These are phyloP conservation scores for Hymenoscyphus occultus DNA, from an alignment of 2,329 filamentous ascomycete species.

Conservation along the genomic window DNA sequence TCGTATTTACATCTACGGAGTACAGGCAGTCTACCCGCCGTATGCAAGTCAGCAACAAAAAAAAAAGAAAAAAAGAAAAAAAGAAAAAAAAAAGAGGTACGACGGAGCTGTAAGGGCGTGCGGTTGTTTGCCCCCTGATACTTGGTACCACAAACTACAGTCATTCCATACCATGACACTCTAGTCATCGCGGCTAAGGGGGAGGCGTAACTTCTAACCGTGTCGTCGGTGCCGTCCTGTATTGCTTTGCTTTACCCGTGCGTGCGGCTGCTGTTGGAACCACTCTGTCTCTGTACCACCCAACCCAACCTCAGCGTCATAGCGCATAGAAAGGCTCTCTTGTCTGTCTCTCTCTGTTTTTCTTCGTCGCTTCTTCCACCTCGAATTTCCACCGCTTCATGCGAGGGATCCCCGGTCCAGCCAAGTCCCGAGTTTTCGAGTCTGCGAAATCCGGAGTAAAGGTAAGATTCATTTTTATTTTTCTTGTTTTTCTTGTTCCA, in stretches of 20 bases:
- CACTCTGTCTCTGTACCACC: background rate
- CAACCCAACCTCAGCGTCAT: background rate
- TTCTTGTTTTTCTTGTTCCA: too few species aligned
- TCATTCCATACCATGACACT: too few species aligned
- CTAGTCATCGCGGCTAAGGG: too few species aligned
- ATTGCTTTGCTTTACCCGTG: background rate
- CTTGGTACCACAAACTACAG: too few species aligned
- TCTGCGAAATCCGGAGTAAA: too few species aligned
- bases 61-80: too few species aligned
- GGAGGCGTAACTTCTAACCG: too few species aligned
- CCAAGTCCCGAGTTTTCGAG: background rate
- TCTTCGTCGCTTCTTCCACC: background rate
- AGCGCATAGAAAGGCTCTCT: background rate
- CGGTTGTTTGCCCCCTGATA: background rate
- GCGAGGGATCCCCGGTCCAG: background rate
- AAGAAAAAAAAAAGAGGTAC: background rate
- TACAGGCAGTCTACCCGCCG: background rate
- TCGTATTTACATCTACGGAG: background rate
- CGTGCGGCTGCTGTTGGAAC: background rate
- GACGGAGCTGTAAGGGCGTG: background rate
- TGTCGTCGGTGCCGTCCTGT: too few species aligned
- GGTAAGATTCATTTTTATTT: too few species aligned
- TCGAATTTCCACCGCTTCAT: background rate
- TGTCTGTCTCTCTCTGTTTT: background rate
- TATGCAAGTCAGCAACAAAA: background rate